Evolutionary conservation across 768 basidiomycete species (phyloP), one percentile per base, ranked within the genome.

Genomic region (Amanita exitialis): DNA sequence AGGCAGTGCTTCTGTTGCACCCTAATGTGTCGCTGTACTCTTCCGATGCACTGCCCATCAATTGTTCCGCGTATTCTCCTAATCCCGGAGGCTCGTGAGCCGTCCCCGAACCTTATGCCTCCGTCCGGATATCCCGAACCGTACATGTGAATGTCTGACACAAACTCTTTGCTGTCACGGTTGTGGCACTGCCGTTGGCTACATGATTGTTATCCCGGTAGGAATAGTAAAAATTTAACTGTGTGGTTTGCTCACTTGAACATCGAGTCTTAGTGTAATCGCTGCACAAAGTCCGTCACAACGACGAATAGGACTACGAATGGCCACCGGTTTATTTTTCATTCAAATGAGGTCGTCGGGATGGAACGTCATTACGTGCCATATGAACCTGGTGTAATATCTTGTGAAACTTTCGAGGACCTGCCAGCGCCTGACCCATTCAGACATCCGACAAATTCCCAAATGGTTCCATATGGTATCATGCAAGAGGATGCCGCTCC

Each of bases 1-100:
- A 90, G 88, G 89, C 89, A 43, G 88, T 91, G n/a, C 74, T 90
- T n/a, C 73, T 92, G 18, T 74, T 90, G 49, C 78, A 83, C 50
- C 88, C 89, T 0, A 83, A 82, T 51, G 82, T 91, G 59, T 78
- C 89, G 39, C 77, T 92, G 41, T 93, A 81, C 62, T 90, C 86
- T 6, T 86, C 86, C 41, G 90, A 92, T 63, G 85, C n/a, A n/a
- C n/a, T n/a, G n/a, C n/a, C n/a, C n/a, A n/a, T n/a, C n/a, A n/a
- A n/a, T n/a, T n/a, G n/a, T n/a, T n/a, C n/a, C 86, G 25, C 67
- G 83, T 28, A 90, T 88, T 1, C 66, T 77, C n/a, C n/a, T n/a
- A n/a, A n/a, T n/a, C n/a, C n/a, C n/a, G n/a, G n/a, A n/a, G n/a
- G n/a, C n/a, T n/a, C n/a, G n/a, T n/a, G n/a, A n/a, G n/a, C n/a